Evolutionary conservation across 2,329 filamentous ascomycete species (phyloP).

Genomic region (Mollisia scopiformis): DNA sequence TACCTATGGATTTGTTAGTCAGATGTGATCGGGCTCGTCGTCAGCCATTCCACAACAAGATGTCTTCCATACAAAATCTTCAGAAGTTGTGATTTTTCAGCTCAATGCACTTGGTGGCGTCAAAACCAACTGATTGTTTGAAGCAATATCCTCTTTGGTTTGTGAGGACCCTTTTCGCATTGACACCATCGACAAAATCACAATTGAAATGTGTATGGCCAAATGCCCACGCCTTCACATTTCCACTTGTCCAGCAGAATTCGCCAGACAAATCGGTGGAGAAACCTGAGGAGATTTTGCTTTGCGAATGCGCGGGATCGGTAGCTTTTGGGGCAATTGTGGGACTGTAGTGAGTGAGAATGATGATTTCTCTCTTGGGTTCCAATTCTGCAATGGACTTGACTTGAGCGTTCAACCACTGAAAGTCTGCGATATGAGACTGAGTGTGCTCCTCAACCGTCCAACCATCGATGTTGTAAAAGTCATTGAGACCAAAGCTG

Average conservation of each 20-base stretch:
- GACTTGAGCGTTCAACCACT: slow-evolving; percentile 44
- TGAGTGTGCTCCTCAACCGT: slow-evolving; percentile 8
- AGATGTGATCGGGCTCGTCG: too few species aligned
- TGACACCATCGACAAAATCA: slow-evolving; percentile 35
- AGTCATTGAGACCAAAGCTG: slow-evolving; percentile 13
- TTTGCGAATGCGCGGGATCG: slow-evolving; percentile 21
- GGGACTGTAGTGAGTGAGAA: slow-evolving; percentile 44
- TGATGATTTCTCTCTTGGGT: slow-evolving; percentile 38
- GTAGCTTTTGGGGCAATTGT: neutral
- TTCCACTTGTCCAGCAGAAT: slow-evolving; percentile 24
- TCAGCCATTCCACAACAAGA: too few species aligned
- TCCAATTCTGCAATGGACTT: slow-evolving; percentile 25
- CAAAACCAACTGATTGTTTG: slow-evolving; percentile 7
- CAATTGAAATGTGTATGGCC: slow-evolving; percentile 49
- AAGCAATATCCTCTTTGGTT: slow-evolving; percentile 44
- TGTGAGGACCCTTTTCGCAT: slow-evolving; percentile 40
- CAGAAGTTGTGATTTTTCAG: neutral
- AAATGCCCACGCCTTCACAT: slow-evolving; percentile 46
- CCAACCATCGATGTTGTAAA: slow-evolving; percentile 14
- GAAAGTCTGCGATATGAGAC: slow-evolving; percentile 32
- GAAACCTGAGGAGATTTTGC: slow-evolving; percentile 45
- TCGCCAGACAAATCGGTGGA: slow-evolving; percentile 50
- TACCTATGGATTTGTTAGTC: too few species aligned
- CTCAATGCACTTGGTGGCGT: slow-evolving; percentile 11
- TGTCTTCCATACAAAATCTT: too few species aligned